phyloP scores from a whole-genome alignment of 2,329 filamentous ascomycete genomes.

The Aphanocladium album region DNA sequence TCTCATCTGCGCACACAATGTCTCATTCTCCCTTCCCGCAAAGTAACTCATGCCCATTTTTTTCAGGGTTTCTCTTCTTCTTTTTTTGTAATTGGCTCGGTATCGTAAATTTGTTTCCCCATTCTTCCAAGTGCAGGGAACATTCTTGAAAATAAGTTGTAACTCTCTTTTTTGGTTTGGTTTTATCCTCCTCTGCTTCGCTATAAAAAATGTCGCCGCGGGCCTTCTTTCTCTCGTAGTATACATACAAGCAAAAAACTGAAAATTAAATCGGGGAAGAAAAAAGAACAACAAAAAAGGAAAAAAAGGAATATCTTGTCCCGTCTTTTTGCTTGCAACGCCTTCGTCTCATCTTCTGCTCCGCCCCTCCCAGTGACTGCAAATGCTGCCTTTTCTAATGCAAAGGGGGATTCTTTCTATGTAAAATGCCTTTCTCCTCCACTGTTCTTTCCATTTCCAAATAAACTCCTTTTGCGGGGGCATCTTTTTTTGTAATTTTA shows the following conservation, averaged over 20 bases:
- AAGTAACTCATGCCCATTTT: background rate
- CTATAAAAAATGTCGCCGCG: background rate
- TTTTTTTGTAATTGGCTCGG: background rate
- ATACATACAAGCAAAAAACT: slow-evolving; percentile 14
- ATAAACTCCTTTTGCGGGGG: slow-evolving; percentile 1
- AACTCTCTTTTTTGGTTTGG: slow-evolving; percentile 5
- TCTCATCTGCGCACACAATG: background rate
- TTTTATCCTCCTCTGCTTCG: slow-evolving; percentile 1
- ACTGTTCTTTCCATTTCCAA: background rate
- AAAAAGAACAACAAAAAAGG: slow-evolving; percentile 4
- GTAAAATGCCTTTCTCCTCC: slow-evolving; percentile 4
- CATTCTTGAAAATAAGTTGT: background rate
- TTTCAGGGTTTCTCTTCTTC: slow-evolving; percentile 13
- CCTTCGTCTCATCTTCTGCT: background rate
- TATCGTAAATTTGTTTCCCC: background rate
- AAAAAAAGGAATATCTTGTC: slow-evolving; percentile 2
- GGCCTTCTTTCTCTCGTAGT: slow-evolving; percentile 2
- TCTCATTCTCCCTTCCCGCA: background rate
- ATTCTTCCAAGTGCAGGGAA: too few relatives aligned
- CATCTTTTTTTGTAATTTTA: background rate
- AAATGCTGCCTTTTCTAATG: slow-evolving; percentile 9
- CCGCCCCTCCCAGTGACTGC: background rate
- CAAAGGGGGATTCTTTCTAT: slow-evolving; percentile 10
- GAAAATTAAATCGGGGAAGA: slow-evolving; percentile 11
- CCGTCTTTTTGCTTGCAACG: slow-evolving; percentile 9